These are phyloP conservation scores for Daldinia caldariorum DNA, from an alignment of 495 filamentous ascomycete species.

Conservation along the genomic window DNA sequence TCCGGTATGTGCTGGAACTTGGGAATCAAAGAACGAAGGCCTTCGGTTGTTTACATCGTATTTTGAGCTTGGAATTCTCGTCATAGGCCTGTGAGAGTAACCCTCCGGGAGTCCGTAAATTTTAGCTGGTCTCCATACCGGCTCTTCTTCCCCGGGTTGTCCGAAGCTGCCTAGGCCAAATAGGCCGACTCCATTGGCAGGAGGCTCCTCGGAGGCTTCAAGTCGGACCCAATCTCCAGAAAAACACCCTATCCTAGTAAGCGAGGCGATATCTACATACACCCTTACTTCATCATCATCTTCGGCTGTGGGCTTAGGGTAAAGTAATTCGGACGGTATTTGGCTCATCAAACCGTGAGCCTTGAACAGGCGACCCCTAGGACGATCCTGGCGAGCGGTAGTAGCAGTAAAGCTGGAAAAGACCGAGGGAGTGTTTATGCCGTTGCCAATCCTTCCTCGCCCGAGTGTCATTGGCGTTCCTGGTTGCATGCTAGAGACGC, in stretches of 20 bases:
- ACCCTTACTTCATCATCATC: conserved; percentile 90
- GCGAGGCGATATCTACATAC: conserved; percentile 84
- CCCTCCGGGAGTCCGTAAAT: conserved; percentile 87
- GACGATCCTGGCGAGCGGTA: conserved; percentile 74
- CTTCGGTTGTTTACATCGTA: conserved; percentile 55
- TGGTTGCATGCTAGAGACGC: conserved; percentile 74
- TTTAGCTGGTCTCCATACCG: conserved; percentile 75
- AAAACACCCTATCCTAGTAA: conserved; percentile 92
- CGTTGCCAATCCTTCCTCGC: conserved; percentile 68
- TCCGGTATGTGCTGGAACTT: conserved; percentile 59
- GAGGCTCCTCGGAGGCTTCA: conserved; percentile 74
- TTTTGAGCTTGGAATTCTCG: conserved; percentile 61
- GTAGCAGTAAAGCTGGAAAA: conserved; percentile 83
- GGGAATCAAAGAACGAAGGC: conserved; percentile 65
- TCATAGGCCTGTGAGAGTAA: conserved; percentile 63
- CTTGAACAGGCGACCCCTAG: conserved; percentile 72
- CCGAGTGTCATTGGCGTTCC: conserved; percentile 76
- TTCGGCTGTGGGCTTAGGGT: conserved; percentile 76
- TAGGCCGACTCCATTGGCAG: conserved; percentile 64
- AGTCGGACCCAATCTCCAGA: conserved; percentile 97
- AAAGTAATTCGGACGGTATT: conserved; percentile 80
- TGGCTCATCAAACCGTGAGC: conserved; percentile 76
- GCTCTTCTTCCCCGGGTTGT: conserved; percentile 58
- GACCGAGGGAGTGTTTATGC: conserved; percentile 81
- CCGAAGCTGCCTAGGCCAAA: conserved; percentile 65